Base-by-base conservation (phyloP, 1,284 basidiomycete species). In the Rhodotorula sp. region DNA sequence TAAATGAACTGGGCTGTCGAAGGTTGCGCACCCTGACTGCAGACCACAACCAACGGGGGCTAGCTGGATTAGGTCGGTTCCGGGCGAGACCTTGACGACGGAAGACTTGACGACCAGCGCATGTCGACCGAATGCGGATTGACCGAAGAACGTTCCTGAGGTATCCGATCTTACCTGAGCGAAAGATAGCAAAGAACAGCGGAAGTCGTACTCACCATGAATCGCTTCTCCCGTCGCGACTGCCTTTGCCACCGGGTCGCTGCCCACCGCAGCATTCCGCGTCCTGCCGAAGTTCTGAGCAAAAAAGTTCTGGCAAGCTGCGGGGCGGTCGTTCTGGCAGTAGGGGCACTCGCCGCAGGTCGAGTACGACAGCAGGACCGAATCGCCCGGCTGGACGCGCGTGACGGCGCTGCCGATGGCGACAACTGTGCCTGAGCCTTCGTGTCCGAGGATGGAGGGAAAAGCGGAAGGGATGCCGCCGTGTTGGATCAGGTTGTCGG, bases 101-200 rank as follows among this genome's bases (percentile, higher is more conserved):
- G 74, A 74, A 0, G 73, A 68, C 34, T 76, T 74, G 25, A 68
- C 64, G 13, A 75, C 77, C 21, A 78, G 53, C 23, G 74, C 74
- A 34, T 78, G 77, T 21, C 75, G 68, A 4, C 63, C 77, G 55
- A 78, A 68, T 8, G 73, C 54, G 8, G 71, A 72, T 44, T 78
- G 77, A 7, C 77, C 77, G 54, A 78, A 78, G 67, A 78, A 78
- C n/a, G 67, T 66, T 10, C 68, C 67, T 74, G 70, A 7, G 13
- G 2, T 13, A 8, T 16, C 3, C 17, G 23, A 41, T 13, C 21
- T 12, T 57, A 46, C 27, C 16, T 27, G 9, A 12, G 1, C 17
- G 17, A 4, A 9, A 1, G 13, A 10, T 23, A 7, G 27, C 13
- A 21, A 16, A 14, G 34, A 12, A 10, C 1, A 14, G 41, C 13